These are phyloP conservation scores for Myxozyma lipomycoides DNA, from an alignment of 805 yeast genomes.

Conservation along the genomic window DNA sequence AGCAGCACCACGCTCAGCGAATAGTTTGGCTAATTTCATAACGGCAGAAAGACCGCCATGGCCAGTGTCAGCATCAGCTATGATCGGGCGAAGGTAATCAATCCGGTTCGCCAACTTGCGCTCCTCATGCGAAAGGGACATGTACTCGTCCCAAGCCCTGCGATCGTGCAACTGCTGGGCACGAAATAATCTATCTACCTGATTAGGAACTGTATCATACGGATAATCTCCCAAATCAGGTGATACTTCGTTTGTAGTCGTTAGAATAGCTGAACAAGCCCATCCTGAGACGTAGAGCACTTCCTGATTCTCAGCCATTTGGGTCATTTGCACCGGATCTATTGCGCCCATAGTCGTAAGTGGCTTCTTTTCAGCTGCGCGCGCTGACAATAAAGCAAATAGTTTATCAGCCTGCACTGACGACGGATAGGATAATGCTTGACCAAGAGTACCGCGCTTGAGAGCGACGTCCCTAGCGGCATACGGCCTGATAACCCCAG, in stretches of 20 bases:
- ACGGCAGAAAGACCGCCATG: slow-evolving; percentile 61
- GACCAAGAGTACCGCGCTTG: slow-evolving; percentile 47
- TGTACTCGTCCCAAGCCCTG: slow-evolving; percentile 46
- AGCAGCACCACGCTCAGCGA: slow-evolving; percentile 65
- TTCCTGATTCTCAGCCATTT: slow-evolving; percentile 51
- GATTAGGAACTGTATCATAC: slow-evolving; percentile 65
- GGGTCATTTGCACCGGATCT: slow-evolving; percentile 62
- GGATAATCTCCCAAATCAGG: slow-evolving; percentile 71
- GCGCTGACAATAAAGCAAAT: slow-evolving; percentile 43
- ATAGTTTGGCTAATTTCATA: slow-evolving; percentile 60
- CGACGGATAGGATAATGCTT: slow-evolving; percentile 42
- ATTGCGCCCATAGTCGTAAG: slow-evolving; percentile 57
- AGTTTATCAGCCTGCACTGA: slow-evolving; percentile 53
- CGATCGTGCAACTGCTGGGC: slow-evolving; percentile 58
- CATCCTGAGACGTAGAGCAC: slow-evolving; percentile 57
- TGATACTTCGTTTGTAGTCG: slow-evolving; percentile 59
- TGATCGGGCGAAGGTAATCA: slow-evolving; percentile 59
- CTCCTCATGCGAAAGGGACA: slow-evolving; percentile 31
- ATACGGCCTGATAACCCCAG: slow-evolving; percentile 50
- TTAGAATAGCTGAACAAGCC: slow-evolving; percentile 56
- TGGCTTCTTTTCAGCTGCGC: slow-evolving; percentile 45
- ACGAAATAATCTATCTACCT: slow-evolving; percentile 55
- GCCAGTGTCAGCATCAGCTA: slow-evolving; percentile 67
- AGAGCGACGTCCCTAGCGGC: slow-evolving; percentile 50
- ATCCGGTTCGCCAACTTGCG: slow-evolving; percentile 35